These are phyloP conservation scores for Hansenula lynferdii DNA, from an alignment of 1,139 yeast species.

Conservation along the genomic window DNA sequence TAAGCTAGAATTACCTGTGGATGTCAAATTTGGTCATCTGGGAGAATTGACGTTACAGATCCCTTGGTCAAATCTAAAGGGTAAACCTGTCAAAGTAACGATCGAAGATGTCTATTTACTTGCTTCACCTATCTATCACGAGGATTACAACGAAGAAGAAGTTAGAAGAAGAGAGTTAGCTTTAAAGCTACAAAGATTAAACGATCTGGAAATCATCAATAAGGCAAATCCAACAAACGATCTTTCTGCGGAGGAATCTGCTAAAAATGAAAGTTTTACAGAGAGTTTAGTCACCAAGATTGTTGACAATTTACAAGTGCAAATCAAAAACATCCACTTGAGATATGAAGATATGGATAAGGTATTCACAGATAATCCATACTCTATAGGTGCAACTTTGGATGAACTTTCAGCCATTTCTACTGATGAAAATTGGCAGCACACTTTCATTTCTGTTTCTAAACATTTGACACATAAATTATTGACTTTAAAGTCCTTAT, in stretches of 20 bases:
- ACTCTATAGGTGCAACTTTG: conserved; percentile 77
- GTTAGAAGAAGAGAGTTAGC: conserved; percentile 59
- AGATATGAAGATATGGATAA: conserved; percentile 76
- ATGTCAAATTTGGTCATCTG: conserved; percentile 86
- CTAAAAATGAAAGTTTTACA: conserved; percentile 72
- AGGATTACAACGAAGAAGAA: conserved; percentile 58
- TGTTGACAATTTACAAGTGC: conserved; percentile 90
- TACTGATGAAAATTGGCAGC: conserved; percentile 80
- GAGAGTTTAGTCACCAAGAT: conserved; percentile 85
- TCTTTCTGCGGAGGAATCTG: conserved; percentile 37
- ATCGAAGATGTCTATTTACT: conserved; percentile 84
- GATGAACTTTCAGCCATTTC: conserved; percentile 90
- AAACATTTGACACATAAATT: conserved; percentile 70
- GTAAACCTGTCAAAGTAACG: conserved; percentile 87
- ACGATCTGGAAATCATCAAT: conserved; percentile 60
- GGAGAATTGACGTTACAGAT: conserved; percentile 89
- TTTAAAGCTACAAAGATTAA: conserved; percentile 62
- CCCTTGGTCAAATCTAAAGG: conserved; percentile 94
- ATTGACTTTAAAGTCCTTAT: conserved; percentile 66
- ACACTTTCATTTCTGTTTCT: conserved; percentile 75
- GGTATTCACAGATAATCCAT: conserved; percentile 64
- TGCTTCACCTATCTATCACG: conserved; percentile 65
- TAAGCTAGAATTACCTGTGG: conserved; percentile 76
- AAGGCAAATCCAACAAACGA: conserved; percentile 34
- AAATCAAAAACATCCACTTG: conserved; percentile 85